Evolutionary conservation across 306 rosid species (phyloP), one percentile per base, ranked within the genome.

Genomic region (Lupinus albus): DNA sequence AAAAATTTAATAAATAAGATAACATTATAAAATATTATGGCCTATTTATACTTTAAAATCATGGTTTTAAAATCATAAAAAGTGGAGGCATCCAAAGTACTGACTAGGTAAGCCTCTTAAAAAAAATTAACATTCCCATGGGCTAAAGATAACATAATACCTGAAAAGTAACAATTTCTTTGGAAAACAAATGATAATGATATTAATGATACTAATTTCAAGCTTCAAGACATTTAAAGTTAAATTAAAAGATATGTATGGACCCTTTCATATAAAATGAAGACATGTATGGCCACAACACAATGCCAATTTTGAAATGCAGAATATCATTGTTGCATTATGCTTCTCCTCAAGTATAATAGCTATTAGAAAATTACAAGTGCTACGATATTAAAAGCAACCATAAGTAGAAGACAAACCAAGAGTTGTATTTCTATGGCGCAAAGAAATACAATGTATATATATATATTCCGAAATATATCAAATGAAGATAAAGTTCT

Each of bases 51-150:
- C n/a, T n/a, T n/a, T n/a, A n/a, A n/a, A n/a, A n/a, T n/a, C n/a
- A n/a, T n/a, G n/a, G n/a, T n/a, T n/a, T n/a, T n/a, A n/a, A n/a
- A n/a, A n/a, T n/a, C 97, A 76, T 81, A 89, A 47, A 81, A 73
- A 63, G 80, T n/a, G n/a, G n/a, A n/a, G n/a, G n/a, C n/a, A n/a
- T n/a, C n/a, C n/a, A n/a, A n/a, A 87, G 67, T 93, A 94, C 16
- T 42, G 82, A 41, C 79, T 74, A 7, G 96, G 91, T 68, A 88
- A 84, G 2, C 97, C 98, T 89, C 84, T 79, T 63, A 51, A 68
- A 56, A 49, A 20, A 73, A 6, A 13, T 7, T 11, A 80, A 25
- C 44, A 12, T 32, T 53, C 38, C 11, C 59, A 70, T 72, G 10
- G 79, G 72, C 56, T 9, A 41, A 28, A 21, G 28, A 59, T 20